Conservation (phyloP, 2,329 filamentous ascomycete species). For the Fusarium duplospermum region DNA sequence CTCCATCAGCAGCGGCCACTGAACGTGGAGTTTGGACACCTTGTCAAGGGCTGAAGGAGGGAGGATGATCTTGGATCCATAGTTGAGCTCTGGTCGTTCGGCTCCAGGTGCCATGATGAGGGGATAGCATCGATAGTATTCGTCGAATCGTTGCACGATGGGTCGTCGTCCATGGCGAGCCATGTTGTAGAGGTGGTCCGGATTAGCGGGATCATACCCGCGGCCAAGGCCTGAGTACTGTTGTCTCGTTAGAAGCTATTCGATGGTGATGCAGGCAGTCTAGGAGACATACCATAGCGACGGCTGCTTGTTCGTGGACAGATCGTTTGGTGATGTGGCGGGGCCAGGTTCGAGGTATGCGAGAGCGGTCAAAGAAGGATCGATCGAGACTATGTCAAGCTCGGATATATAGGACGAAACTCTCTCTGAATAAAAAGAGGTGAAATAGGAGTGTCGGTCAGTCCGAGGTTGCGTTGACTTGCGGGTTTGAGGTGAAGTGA, state of each 20-base stretch:
- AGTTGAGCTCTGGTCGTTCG: constrained; percentile 90
- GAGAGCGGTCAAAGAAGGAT: constrained; percentile 32
- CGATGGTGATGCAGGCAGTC: not conserved
- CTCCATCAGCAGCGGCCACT: constrained; percentile 98
- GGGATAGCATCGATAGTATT: constrained; percentile 98
- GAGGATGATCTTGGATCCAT: constrained; percentile 96
- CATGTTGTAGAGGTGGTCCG: constrained; percentile 63
- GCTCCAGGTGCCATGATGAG: constrained; percentile 92
- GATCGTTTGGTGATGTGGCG: constrained; percentile 16
- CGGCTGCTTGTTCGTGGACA: constrained; percentile 3
- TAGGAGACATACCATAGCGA: constrained; percentile 37
- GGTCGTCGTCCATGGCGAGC: constrained; percentile 59
- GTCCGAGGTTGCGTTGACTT: not conserved
- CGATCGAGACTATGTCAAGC: not conserved
- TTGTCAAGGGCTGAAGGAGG: constrained; percentile 98
- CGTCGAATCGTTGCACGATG: constrained; percentile 85
- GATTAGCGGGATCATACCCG: constrained; percentile 60
- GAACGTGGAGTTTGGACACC: constrained; percentile 93
- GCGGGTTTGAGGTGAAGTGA: constrained; percentile 7
- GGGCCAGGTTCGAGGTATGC: constrained; percentile 1
- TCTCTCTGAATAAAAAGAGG: not conserved
- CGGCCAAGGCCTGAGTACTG: constrained; percentile 55
- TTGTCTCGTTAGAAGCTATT: constrained; percentile 1
- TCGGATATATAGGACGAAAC: not conserved
- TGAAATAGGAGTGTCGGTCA: not conserved